Percentiles rank a stretch among this genome's conserved stretches.
Conservation (phyloP, 2,329 filamentous ascomycete species). For the Hymenoscyphus fraxineus region DNA sequence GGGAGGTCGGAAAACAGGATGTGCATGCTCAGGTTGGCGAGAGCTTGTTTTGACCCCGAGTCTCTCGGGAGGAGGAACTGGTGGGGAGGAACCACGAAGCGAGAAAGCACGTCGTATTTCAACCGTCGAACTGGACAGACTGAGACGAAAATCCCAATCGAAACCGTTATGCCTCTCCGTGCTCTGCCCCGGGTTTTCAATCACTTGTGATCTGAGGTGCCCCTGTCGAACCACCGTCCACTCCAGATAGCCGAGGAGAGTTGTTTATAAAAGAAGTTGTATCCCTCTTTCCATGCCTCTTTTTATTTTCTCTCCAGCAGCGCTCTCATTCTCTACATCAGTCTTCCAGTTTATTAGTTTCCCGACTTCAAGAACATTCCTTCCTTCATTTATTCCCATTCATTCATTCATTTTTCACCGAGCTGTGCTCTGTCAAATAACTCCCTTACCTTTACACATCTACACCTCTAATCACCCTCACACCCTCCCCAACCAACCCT, state of each 20-base stretch:
- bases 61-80: background rate
- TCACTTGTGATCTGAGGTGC: background rate
- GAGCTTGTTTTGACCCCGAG: conserved; percentile 1
- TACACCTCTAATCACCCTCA: conserved; percentile 20
- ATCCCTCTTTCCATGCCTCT: conserved; percentile 6
- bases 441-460: conserved; percentile 19
- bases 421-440: conserved; percentile 31
- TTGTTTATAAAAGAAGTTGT: conserved; percentile 17
- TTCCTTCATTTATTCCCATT: conserved; percentile 8
- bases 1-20: background rate
- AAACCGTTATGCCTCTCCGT: conserved; percentile 18
- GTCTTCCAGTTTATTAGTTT: conserved; percentile 4
- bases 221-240: background rate
- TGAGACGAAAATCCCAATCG: conserved; percentile 26
- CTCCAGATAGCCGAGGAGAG: background rate
- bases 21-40: background rate
- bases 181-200: background rate
- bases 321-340: conserved; percentile 23
- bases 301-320: conserved; percentile 21
- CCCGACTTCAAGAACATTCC: conserved; percentile 5
- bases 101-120: background rate
- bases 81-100: background rate
- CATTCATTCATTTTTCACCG: conserved; percentile 13
- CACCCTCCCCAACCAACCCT: conserved; percentile 7
- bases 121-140: conserved; percentile 8